Percentiles rank a stretch among this genome's conserved stretches.
Conservation (phyloP, 495 filamentous ascomycete genomes). For the Penicillium longicatenatum region DNA sequence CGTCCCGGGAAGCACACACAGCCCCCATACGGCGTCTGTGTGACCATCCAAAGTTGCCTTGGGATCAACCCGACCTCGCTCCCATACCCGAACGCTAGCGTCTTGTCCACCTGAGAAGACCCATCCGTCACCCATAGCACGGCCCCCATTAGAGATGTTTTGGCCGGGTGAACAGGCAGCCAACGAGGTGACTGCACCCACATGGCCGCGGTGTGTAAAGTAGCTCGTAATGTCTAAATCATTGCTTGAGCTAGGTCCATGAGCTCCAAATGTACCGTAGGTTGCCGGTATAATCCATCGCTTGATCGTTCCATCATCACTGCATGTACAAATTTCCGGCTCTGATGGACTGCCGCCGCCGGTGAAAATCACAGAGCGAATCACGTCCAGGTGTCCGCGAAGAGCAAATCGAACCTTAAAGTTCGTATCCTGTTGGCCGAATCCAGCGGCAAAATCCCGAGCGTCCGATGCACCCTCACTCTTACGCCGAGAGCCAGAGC, state of each 20-base stretch:
- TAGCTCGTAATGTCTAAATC: conserved; percentile 91
- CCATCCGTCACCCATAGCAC: conserved; percentile 88
- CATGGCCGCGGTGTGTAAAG: conserved; percentile 93
- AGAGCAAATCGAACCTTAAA: conserved; percentile 95
- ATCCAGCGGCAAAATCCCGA: conserved; percentile 39
- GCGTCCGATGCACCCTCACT: conserved; percentile 54
- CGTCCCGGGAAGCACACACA: conserved; percentile 90
- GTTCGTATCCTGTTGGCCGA: conserved; percentile 51
- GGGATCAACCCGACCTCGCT: conserved; percentile 87
- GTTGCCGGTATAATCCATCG: conserved; percentile 90
- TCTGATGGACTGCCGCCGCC: conserved; percentile 92
- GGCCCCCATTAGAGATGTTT: conserved; percentile 84
- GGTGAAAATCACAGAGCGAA: conserved; percentile 92
- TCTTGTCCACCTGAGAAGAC: conserved; percentile 97
- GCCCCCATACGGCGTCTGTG: conserved; percentile 92
- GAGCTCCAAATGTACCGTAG: conserved; percentile 61
- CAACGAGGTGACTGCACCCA: conserved; percentile 82
- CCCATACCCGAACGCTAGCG: conserved; percentile 91
- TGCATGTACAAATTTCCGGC: conserved; percentile 94
- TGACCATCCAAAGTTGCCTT: conserved; percentile 95
- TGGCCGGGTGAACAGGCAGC: conserved; percentile 83
- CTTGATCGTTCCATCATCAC: conserved; percentile 94
- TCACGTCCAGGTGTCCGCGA: conserved; percentile 88
- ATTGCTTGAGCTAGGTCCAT: conserved; percentile 52
- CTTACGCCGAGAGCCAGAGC: conserved; percentile 68